Evolutionary conservation across 1,284 basidiomycete genomes (phyloP), one percentile per base, ranked within the genome.

Genomic region (Ganoderma boninense): DNA sequence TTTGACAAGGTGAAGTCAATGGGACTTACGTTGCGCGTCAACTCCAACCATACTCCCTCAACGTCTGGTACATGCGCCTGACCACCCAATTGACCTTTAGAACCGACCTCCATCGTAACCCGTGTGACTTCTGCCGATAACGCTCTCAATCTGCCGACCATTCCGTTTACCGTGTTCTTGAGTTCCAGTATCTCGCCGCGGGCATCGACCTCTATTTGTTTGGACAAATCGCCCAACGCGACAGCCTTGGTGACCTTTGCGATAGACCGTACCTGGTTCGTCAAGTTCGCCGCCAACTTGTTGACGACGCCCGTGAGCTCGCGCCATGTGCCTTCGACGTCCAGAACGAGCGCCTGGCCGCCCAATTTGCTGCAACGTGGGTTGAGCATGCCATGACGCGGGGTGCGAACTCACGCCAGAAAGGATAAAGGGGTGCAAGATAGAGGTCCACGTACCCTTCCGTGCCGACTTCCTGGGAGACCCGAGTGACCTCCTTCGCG

Each of bases 161-260:
- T 99, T 81, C 94, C 94, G 80, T 99, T 99, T 81, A 99, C 97
- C 46, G 97, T 99, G 72, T 97, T 96, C 85, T 99, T 99, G 79
- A 99, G 85, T 82, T 99, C 97, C 66, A 98, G 86, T 67, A 99
- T 98, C 82, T 99, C 98, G 52, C 98, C 97, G 57, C 93, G 91
- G 1, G 97, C 97, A 78, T 98, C 95, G 76, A 99, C 97, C 68
- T 97, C 96, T 76, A 99, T 99, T 79, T 98, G 97, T 79, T 97
- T 95, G 44, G 92, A 95, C 73, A 99, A 85, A 83, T 99, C 98
- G 62, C 98, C 98, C 71, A 93, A 86, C 0, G 98, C 97, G 78
- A 99, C 97, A 13, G 98, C 98, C 80, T 97, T 99, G n/a, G 97
- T 99, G 78, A 97, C 96, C 79, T 92, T 91, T 38, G 97, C 96